Percentiles rank a stretch among this genome's conserved stretches.
phyloP scores from a whole-genome alignment of 2,329 filamentous ascomycete species.

The Epichloe bromicola region DNA sequence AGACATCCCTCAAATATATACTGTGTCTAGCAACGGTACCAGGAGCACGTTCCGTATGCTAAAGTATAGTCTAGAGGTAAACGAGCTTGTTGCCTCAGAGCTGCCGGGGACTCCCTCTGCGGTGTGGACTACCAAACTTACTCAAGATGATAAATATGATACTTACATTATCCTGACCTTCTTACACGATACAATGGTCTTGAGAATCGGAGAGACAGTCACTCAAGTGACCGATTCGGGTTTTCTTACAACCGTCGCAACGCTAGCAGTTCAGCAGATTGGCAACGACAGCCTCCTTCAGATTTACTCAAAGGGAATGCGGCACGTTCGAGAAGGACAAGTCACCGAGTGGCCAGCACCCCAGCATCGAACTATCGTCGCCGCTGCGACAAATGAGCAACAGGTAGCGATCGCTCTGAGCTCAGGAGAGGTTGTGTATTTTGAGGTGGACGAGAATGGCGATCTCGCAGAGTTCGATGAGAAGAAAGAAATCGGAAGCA shows the following conservation, averaged over 20 bases:
- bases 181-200: conserved; percentile 73
- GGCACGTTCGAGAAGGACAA: conserved; percentile 66
- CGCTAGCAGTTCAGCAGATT: conserved; percentile 82
- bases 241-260: conserved; percentile 78
- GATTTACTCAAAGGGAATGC: conserved; percentile 87
- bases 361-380: conserved; percentile 86
- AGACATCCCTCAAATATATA: conserved; percentile 92
- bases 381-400: conserved; percentile 84
- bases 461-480: conserved; percentile 89
- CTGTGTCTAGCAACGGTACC: conserved; percentile 77
- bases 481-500: conserved; percentile 84
- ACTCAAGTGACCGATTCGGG: conserved; percentile 91
- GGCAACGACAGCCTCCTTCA: conserved; percentile 88
- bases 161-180: conserved; percentile 94
- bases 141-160: conserved; percentile 70
- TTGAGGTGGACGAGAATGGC: conserved; percentile 89
- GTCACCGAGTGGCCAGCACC: conserved; percentile 91
- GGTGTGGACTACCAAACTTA: conserved; percentile 91
- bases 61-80: conserved; percentile 84
- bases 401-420: conserved; percentile 90
- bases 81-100: conserved; percentile 90
- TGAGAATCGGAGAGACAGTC: conserved; percentile 96
- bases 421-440: conserved; percentile 94
- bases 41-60: conserved; percentile 83
- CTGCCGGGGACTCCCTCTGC: conserved; percentile 77